phyloP scores from a whole-genome alignment of 495 filamentous ascomycete genomes.

The Aspergillus leporis region DNA sequence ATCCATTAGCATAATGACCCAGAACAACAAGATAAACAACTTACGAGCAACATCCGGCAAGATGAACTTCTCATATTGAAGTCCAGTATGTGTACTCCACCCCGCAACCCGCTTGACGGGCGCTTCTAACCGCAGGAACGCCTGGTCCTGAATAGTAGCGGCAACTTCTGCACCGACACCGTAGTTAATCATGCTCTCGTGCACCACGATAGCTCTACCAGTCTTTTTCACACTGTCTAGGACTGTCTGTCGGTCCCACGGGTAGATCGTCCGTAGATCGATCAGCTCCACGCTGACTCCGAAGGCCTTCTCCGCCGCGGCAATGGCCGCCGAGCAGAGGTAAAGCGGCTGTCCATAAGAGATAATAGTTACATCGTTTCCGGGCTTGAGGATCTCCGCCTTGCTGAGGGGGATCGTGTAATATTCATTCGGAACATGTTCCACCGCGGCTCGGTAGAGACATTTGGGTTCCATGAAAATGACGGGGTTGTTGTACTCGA shows the following conservation, averaged over 20 bases:
- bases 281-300: constrained; percentile 84
- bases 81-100: constrained; percentile 83
- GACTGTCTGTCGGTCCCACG: constrained; percentile 88
- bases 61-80: constrained; percentile 84
- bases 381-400: constrained; percentile 84
- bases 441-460: constrained; percentile 90
- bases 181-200: constrained; percentile 94
- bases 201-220: constrained; percentile 86
- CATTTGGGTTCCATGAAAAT: constrained; percentile 98
- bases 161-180: constrained; percentile 93
- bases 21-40: constrained; percentile 33
- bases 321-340: constrained; percentile 77
- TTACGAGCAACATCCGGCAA: constrained; percentile 89
- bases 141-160: constrained; percentile 84
- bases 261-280: constrained; percentile 88
- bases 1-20: neutral
- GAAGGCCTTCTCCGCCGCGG: constrained; percentile 76
- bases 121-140: constrained; percentile 87
- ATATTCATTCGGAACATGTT: constrained; percentile 82
- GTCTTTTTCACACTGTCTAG: constrained; percentile 87
- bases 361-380: constrained; percentile 81
- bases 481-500: constrained; percentile 83
- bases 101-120: constrained; percentile 89
- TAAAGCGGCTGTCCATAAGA: constrained; percentile 94
- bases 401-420: constrained; percentile 86